Base-by-base conservation (phyloP, 345 rosid genomes). In the Moricandia moricandioides region DNA sequence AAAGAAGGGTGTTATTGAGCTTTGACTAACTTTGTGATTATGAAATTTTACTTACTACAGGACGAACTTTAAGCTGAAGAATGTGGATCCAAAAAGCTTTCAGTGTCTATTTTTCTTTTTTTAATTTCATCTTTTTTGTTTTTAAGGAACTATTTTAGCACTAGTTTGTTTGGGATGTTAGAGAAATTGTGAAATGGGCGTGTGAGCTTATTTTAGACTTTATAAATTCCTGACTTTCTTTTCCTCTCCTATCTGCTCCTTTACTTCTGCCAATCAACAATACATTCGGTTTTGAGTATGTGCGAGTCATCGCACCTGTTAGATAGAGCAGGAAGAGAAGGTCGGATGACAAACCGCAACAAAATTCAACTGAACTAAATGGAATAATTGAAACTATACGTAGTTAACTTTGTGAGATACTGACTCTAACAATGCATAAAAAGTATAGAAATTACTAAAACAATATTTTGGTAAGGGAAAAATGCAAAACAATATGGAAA, bases 1-100 rank as follows among this genome's bases (percentile, higher is more conserved):
- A 12, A 13, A 17, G 1, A 11, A 13, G 35, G 21, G 11, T 14
- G 24, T 52, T 60, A 4, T 13, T 51, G 13, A 12, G 11, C 59
- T 64, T 18, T 33, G 33, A 7, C 30, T 39, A 31, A 45, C 33
- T 17, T 26, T 59, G 27, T 57, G 5, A 29, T 9, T 43, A 18
- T 54, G 13, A 7, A 39, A 56, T 40, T 66, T 30, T 9, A 4
- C 30, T 13, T n/a, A 34, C 24, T 64, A 68, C 87, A 92, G 94
- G 98, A 92, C 77, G 98, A 92, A 86, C 95, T 92, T 60, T 92
- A 87, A 84, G 80, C 68, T 16, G 12, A 76, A 35, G 45, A 17
- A 27, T 11, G 24, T 35, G 57, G 34, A 56, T 2, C 51, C 2
- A 13, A 37, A 17, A 31, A 40, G 49, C 5, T 61, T 69, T 61